Evolutionary conservation across 768 basidiomycete genomes (phyloP).

Genomic region (Austroboletus eburneus): DNA sequence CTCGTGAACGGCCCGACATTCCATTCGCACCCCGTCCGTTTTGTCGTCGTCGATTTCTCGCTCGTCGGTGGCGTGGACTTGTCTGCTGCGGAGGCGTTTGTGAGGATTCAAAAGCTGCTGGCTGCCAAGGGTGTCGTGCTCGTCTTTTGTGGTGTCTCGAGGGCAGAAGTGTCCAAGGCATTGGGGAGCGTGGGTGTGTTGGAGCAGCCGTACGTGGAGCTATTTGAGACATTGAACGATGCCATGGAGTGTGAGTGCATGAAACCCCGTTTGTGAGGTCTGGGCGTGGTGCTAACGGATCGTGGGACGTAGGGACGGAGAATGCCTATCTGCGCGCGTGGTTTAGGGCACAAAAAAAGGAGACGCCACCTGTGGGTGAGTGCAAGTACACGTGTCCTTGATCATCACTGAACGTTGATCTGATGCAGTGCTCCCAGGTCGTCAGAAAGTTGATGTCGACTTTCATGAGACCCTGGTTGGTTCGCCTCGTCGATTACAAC

Average conservation of each 20-base stretch:
- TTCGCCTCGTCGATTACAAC: constrained; percentile 64
- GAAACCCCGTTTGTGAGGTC: background rate
- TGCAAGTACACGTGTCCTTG: constrained; percentile 13
- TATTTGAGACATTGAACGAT: constrained; percentile 79
- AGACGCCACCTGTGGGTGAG: constrained; percentile 44
- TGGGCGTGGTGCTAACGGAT: constrained; percentile 3
- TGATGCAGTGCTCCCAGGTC: constrained; percentile 50
- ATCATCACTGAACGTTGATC: background rate
- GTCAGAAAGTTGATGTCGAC: constrained; percentile 47
- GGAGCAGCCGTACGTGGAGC: constrained; percentile 71
- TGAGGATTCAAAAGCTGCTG: constrained; percentile 82
- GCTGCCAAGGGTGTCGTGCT: constrained; percentile 72
- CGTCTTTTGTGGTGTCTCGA: constrained; percentile 80
- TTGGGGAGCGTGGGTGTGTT: constrained; percentile 77
- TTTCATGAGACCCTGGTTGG: constrained; percentile 41
- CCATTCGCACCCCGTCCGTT: constrained; percentile 74
- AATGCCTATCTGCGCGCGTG: constrained; percentile 85
- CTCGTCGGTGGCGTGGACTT: constrained; percentile 90
- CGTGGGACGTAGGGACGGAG: constrained; percentile 67
- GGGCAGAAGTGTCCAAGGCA: constrained; percentile 66
- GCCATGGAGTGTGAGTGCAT: constrained; percentile 81
- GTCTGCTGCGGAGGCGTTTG: constrained; percentile 93
- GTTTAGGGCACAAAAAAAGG: constrained; percentile 64
- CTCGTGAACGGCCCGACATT: constrained; percentile 70
- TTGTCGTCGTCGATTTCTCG: constrained; percentile 83